These are phyloP conservation scores for Neotropicomus parvogracilis DNA, from an alignment of 1,284 basidiomycete genomes.

Conservation along the genomic window DNA sequence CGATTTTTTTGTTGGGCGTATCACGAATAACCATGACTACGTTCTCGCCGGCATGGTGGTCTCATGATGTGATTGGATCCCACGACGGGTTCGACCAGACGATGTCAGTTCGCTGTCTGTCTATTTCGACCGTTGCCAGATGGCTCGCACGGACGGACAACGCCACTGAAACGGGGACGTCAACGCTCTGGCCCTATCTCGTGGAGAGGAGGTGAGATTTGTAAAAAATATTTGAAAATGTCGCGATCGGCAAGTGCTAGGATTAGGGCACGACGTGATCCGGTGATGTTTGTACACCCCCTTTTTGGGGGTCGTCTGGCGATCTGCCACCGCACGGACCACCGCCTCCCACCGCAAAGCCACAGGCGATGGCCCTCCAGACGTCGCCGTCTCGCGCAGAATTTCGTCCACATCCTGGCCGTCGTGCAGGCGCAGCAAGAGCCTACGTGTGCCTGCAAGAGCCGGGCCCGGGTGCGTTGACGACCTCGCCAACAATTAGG, in stretches of 20 bases:
- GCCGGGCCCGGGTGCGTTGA: slow-evolving; percentile 7
- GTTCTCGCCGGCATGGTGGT: slow-evolving; percentile 2
- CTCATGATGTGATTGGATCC: not conserved
- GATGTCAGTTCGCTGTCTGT: not conserved
- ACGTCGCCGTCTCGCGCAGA: not conserved
- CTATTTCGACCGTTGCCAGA: slow-evolving; percentile 18
- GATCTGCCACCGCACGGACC: slow-evolving; percentile 35
- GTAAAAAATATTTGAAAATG: slow-evolving; percentile 21
- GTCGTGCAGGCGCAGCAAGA: slow-evolving; percentile 4
- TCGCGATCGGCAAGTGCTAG: slow-evolving; percentile 31
- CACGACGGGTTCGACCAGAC: no score
- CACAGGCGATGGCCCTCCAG: not conserved
- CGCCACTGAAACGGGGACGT: no score
- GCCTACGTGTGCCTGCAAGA: not conserved
- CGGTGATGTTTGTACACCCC: slow-evolving; percentile 21
- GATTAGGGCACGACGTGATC: slow-evolving; percentile 33
- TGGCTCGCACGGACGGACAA: slow-evolving; percentile 2
- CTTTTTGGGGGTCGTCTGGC: slow-evolving; percentile 13
- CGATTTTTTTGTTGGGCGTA: slow-evolving; percentile 1
- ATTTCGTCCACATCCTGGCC: not conserved
- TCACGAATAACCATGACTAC: slow-evolving; percentile 24
- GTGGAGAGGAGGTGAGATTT: not conserved
- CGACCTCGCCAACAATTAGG: slow-evolving; percentile 25
- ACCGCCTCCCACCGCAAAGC: slow-evolving; percentile 7
- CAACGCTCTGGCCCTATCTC: slow-evolving; percentile 3